Percentiles rank a stretch among this genome's conserved stretches.
Conservation (phyloP, 768 basidiomycete species). For the Tulasnella sp. region DNA sequence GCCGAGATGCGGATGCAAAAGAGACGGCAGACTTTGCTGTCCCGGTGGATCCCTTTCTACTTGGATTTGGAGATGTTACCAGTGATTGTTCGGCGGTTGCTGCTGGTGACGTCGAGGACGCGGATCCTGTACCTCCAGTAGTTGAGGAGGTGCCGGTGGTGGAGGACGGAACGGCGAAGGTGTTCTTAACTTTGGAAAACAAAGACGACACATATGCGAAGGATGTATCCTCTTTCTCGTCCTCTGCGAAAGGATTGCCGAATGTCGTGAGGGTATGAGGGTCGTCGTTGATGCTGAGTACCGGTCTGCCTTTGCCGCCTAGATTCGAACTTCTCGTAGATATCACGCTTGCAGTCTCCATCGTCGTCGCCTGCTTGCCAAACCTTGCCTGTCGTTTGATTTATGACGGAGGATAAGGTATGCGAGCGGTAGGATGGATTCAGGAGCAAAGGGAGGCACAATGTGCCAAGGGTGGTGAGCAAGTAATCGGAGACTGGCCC, state of each 20-base stretch:
- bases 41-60: neutral
- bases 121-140: neutral
- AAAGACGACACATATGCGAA: constrained; percentile 82
- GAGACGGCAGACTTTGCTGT: constrained; percentile 15
- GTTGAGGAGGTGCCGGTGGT: neutral
- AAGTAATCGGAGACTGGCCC: neutral
- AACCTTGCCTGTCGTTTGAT: neutral
- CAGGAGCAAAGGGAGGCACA: constrained; percentile 5
- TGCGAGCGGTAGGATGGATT: neutral
- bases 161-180: constrained; percentile 46
- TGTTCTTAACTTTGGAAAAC: constrained; percentile 79
- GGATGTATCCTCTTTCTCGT: constrained; percentile 86
- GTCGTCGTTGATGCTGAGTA: constrained; percentile 31
- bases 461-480: constrained; percentile 10
- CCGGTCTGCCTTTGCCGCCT: neutral
- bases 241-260: constrained; percentile 85
- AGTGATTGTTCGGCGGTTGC: neutral
- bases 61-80: constrained; percentile 19
- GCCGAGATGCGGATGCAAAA: constrained; percentile 3
- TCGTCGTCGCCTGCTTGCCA: neutral
- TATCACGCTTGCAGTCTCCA: constrained; percentile 27
- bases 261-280: constrained; percentile 60
- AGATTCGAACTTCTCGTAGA: constrained; percentile 25
- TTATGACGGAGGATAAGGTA: neutral
- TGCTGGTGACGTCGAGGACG: constrained; percentile 8